Percentiles rank a stretch among this genome's conserved stretches.
Conservation (phyloP, 768 basidiomycete species). For the Hygrophoropsis aurantiaca region DNA sequence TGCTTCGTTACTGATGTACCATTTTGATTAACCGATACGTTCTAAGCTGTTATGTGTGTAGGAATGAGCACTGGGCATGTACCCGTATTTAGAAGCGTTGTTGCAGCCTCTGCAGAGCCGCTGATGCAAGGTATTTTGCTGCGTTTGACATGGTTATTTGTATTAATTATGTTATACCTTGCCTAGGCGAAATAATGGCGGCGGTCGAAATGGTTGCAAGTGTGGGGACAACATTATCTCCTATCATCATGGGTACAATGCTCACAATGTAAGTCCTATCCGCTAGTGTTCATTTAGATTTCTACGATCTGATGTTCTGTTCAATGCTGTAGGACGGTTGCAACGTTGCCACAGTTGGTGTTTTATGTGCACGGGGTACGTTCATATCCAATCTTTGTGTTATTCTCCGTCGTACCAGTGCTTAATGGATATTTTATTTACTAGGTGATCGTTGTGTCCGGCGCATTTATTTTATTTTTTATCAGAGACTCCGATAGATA, state of each 20-base stretch:
- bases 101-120: conserved; percentile 26
- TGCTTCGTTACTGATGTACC: too few relatives aligned
- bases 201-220: conserved; percentile 26
- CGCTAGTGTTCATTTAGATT: background rate
- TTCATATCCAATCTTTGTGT: background rate
- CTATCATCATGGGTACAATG: conserved; percentile 29
- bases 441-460: conserved; percentile 16
- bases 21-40: too few relatives aligned
- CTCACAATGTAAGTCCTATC: conserved; percentile 16
- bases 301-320: background rate
- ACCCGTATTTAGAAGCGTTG: conserved; percentile 24
- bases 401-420: too few relatives aligned
- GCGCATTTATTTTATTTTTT: conserved; percentile 17
- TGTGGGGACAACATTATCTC: too few relatives aligned
- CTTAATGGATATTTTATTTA: background rate
- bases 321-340: conserved; percentile 16
- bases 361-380: conserved; percentile 26
- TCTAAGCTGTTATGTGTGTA: conserved; percentile 13
- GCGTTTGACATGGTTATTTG: too few relatives aligned
- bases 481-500: conserved; percentile 22
- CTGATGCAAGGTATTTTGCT: conserved; percentile 21
- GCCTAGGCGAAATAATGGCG: conserved; percentile 26
- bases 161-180: background rate
- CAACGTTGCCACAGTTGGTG: conserved; percentile 14
- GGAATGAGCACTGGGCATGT: conserved; percentile 14